Base-by-base conservation (phyloP, 2,329 filamentous ascomycete genomes). In the Pseudopyricularia cyperi region DNA sequence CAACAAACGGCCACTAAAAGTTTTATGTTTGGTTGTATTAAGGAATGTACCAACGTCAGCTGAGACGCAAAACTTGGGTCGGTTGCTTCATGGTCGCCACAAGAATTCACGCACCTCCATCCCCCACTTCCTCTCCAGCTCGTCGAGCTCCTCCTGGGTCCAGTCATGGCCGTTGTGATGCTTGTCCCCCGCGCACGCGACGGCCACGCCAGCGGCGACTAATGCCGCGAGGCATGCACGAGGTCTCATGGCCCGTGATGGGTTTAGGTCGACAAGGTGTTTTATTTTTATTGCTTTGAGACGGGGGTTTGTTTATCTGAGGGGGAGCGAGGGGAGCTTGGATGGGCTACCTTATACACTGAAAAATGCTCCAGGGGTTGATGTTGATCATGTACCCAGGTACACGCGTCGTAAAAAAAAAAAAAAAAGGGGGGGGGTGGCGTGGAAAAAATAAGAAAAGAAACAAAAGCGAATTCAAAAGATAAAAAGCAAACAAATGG, bases 1-100 rank as follows among this genome's bases (percentile, higher is more conserved):
- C 87, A 28, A 77, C 76, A 64, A 88, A 93, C 1, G 73, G 74
- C 79, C 79, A 75, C 71, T 76, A 46, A 15, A 33, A 3, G 7
- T 26, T 34, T 15, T n/a, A n/a, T 26, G 4, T 32, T 28, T 48
- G 12, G 7, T 28, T 12, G 12, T 24, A 42, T 7, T 7, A 7
- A 42, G 7, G 8, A 22, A 42, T 3, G 5, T 22, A 7, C 22
- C 22, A 42, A 19, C 37, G 22, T 42, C 11, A 19, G n/a, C 32
- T 19, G 22, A 24, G 6, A 42, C 35, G 19, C 11, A 39, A 8
- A 39, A 7, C 34, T 17, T 8, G 17, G 32, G 17, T 12, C 4
- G 17, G 15, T 35, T 22, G 5, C 22, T 42, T n/a, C n/a, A n/a
- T n/a, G n/a, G n/a, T n/a, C n/a, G 37, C 37, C 37, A 22, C 6